Evolutionary conservation across 1,284 basidiomycete species (phyloP), one percentile per base, ranked within the genome.

Genomic region (Heliocybe sulcata): DNA sequence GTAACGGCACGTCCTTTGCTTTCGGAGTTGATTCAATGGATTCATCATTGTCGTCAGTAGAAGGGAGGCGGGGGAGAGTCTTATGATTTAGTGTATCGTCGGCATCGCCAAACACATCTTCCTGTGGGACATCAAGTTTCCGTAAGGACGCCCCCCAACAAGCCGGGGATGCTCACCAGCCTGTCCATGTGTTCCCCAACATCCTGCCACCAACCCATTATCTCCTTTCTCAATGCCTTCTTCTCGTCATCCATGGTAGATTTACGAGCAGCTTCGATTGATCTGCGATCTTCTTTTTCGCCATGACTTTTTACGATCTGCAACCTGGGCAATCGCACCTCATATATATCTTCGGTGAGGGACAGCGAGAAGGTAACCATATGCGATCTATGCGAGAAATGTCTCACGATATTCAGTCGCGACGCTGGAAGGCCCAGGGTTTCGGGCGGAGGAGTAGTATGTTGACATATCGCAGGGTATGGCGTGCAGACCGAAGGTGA

Each of bases 131-230:
- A 54, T n/a, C 26, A 49, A 55, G 57, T 27, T 11, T 12, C 16
- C 35, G 45, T 55, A 49, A 47, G 6, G 53, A 38, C 54, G 25
- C 50, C 54, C 20, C 16, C 31, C 3, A 10, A 16, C 3, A 6
- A 47, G 33, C 14, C 10, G 45, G 14, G 51, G 45, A 3, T 35
- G 69, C 81, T 50, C 58, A 83, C 84, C 57, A 88, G 67, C 59
- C 74, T 72, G 60, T 84, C 81, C 58, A 88, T 71, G 64, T 82
- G 76, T 55, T 81, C 79, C 0, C 78, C 72, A 14, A 87, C 66
- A 14, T 75, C 74, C 61, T 82, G 79, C 84, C 84, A 88, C 81
- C 83, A 87, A 31, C 60, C 62, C 63, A 73, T 77, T 54, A 88
- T 87, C 64, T 88, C 82, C 51, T 72, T 69, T 56, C 82, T 67